Evolutionary conservation across 2,329 filamentous ascomycete species (phyloP), one percentile per base, ranked within the genome.

Genomic region (Plenodomus lindquistii): DNA sequence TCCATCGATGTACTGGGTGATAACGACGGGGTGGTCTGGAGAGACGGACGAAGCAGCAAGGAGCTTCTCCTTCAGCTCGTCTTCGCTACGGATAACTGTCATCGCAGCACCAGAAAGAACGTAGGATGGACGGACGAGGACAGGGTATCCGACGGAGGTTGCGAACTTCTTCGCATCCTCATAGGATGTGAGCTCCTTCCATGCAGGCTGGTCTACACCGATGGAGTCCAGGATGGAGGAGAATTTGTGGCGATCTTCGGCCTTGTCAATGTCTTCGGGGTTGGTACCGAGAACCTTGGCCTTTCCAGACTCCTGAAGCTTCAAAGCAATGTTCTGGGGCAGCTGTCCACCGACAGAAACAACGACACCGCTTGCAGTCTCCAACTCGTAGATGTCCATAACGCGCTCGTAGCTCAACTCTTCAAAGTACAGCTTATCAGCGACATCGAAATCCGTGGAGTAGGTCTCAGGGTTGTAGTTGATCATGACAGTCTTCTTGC

Each of bases 371-470:
- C 81, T 85, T 6, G 92, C 86, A 49, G 79, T 79, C 75, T 97
- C 94, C 15, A 97, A 83, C 74, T 97, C 94, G 72, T 97, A 97
- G 59, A 97, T 97, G 73, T 99, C 94, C 91, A 97, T 96, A 9
- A 97, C 93, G 69, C 93, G 87, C 78, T 97, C 94, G 71, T 97
- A 97, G 74, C 88, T 94, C 45, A 97, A 77, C 75, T 99, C 94
- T 64, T 97, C 94, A 58, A 99, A 99, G 77, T 97, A 99, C 4
- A 99, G 83, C 65, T 86, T 91, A 65, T 97, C 93, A 8, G 91
- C 90, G 9, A 84, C 85, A 63, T 99, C 94, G 70, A 87, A 93
- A 73, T 97, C 94, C 0, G 93, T 97, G 22, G 35, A 40, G 43
- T 53, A 53, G 17, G 50, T 53, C 43, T 53, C 50, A 4, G 50